Evolutionary conservation across 106 monocot species (phyloP).

Genomic region (Agapanthus africanus): DNA sequence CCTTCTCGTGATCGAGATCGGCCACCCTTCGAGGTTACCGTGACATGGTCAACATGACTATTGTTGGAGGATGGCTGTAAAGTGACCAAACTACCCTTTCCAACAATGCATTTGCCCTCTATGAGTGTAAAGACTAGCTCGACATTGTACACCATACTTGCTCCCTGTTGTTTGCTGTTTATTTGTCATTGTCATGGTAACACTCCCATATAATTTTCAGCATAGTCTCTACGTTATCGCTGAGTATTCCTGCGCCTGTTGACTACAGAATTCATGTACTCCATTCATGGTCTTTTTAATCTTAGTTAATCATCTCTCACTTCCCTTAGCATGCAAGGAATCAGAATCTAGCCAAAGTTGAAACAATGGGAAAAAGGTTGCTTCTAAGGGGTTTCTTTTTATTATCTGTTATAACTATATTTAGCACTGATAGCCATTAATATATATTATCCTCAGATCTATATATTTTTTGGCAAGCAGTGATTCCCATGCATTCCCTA

Average conservation of each 20-base stretch:
- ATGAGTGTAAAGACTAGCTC: neutral
- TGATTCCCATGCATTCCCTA: neutral
- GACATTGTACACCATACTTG: neutral
- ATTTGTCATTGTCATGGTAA: constrained; percentile 8
- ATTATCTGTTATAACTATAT: neutral
- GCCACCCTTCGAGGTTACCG: neutral
- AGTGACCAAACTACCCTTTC: neutral
- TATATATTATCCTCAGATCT: neutral
- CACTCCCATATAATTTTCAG: neutral
- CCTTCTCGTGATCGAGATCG: neutral
- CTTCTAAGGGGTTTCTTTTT: neutral
- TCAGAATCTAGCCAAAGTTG: neutral
- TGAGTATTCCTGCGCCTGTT: constrained; percentile 7
- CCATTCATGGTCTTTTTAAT: neutral
- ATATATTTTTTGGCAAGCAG: neutral
- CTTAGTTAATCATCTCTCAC: neutral
- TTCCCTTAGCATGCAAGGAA: neutral
- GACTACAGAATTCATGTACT: neutral
- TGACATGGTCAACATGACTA: neutral
- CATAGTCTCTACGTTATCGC: constrained; percentile 10
- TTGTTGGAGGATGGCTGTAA: neutral
- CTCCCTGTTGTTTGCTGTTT: neutral
- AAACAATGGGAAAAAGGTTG: neutral
- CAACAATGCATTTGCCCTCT: too few species aligned
- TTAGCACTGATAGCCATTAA: neutral